phyloP scores from a whole-genome alignment of 164 flowering plant genomes.

The Magnolia sinica region DNA sequence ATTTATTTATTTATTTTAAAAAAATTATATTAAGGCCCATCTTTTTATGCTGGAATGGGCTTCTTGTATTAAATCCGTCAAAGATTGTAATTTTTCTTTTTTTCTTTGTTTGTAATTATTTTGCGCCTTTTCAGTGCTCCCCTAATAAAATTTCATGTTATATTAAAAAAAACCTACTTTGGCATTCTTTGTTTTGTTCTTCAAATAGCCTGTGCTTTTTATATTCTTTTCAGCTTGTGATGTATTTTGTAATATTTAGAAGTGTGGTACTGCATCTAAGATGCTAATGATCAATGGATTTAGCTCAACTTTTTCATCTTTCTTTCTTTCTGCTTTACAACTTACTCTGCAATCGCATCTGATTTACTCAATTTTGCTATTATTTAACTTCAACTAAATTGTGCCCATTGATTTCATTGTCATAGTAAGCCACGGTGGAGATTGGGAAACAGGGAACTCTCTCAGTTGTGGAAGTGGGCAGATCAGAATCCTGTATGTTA shows the following conservation, averaged over 20 bases:
- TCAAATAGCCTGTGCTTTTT: no score
- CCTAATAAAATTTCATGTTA: no score
- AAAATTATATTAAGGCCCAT: no score
- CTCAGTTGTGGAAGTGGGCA: slow-evolving; percentile 98
- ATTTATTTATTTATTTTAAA: rapidly evolving
- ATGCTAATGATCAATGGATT: background rate
- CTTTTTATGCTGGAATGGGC: no score
- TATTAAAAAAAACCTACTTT: no score
- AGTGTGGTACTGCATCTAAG: background rate
- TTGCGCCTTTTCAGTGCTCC: no score
- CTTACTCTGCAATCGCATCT: background rate
- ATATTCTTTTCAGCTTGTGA: background rate
- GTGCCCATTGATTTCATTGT: slow-evolving; percentile 1
- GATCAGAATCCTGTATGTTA: slow-evolving; percentile 79
- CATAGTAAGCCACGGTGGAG: slow-evolving; percentile 85
- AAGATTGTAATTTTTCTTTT: no score
- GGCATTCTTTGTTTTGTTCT: no score
- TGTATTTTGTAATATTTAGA: background rate
- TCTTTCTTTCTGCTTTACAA: background rate
- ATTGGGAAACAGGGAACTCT: slow-evolving; percentile 91
- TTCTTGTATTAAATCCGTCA: no score
- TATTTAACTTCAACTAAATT: no score
- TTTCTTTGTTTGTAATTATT: no score
- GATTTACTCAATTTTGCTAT: no score
- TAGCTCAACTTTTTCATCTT: background rate